phyloP scores from a whole-genome alignment of 1,284 basidiomycete genomes.

The Flammula alnicola region DNA sequence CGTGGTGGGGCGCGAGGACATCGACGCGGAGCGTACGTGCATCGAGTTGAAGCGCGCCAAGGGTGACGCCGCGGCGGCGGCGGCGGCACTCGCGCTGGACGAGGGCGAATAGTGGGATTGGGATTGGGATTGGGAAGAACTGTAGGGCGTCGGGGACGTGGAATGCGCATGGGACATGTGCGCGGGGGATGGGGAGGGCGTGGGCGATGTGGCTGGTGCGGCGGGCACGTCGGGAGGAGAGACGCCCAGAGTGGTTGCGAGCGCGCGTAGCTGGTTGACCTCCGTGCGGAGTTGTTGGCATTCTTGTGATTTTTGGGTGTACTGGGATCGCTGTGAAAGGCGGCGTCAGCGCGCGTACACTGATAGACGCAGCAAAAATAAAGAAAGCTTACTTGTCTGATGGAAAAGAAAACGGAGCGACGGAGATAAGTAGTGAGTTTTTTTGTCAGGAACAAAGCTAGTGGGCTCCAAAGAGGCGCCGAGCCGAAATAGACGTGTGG shows the following conservation, averaged over 20 bases:
- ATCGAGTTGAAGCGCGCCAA: slow-evolving; percentile 51
- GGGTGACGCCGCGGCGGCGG: slow-evolving; percentile 33
- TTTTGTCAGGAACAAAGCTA: slow-evolving; percentile 10
- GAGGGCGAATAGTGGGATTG: no score
- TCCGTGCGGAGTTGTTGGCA: slow-evolving; percentile 68
- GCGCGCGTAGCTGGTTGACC: slow-evolving; percentile 57
- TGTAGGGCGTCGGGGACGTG: slow-evolving; percentile 26
- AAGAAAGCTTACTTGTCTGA: slow-evolving; percentile 58
- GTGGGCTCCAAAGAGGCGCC: slow-evolving; percentile 7
- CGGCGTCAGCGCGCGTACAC: slow-evolving; percentile 26
- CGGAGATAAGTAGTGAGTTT: slow-evolving; percentile 21
- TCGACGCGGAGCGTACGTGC: slow-evolving; percentile 55
- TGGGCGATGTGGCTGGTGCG: slow-evolving; percentile 39
- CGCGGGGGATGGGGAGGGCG: slow-evolving; percentile 38
- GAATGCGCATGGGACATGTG: neutral
- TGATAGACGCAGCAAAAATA: slow-evolving; percentile 16
- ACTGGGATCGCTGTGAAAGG: slow-evolving; percentile 51
- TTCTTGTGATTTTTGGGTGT: slow-evolving; percentile 71
- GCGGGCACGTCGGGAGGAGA: slow-evolving; percentile 36
- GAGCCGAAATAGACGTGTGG: no score
- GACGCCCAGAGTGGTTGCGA: slow-evolving; percentile 45
- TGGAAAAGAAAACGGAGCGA: slow-evolving; percentile 23
- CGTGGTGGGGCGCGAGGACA: slow-evolving; percentile 56
- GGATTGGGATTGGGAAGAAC: slow-evolving; percentile 9
- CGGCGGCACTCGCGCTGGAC: slow-evolving; percentile 21